These are phyloP conservation scores for Stemphylium lycopersici DNA, from an alignment of 2,329 filamentous ascomycete genomes.

Conservation along the genomic window DNA sequence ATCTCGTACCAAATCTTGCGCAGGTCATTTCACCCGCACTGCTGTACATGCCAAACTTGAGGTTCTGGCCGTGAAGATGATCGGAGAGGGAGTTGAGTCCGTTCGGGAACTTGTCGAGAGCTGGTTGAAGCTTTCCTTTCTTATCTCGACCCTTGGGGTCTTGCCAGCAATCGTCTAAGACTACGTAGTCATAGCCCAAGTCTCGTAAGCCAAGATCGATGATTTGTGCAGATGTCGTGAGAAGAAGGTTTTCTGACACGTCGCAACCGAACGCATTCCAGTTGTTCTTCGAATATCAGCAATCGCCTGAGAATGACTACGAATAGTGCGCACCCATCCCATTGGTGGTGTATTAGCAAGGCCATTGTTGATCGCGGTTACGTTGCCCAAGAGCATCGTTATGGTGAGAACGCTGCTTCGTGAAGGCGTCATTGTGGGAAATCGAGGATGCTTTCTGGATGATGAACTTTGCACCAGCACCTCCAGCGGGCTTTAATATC, in stretches of 20 bases:
- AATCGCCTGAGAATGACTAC: no score
- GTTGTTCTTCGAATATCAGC: slow-evolving; percentile 23
- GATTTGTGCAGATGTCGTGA: slow-evolving; percentile 33
- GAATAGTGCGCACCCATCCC: slow-evolving; percentile 24
- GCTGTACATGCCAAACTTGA: slow-evolving; percentile 70
- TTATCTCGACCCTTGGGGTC: slow-evolving; percentile 55
- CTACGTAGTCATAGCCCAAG: slow-evolving; percentile 56
- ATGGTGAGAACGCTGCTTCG: slow-evolving; percentile 17
- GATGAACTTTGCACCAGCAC: neutral
- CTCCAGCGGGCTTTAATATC: slow-evolving; percentile 9
- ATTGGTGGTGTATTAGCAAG: slow-evolving; percentile 31
- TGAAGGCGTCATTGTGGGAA: slow-evolving; percentile 14
- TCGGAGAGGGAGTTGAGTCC: slow-evolving; percentile 63
- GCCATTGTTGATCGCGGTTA: slow-evolving; percentile 32
- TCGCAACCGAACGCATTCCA: slow-evolving; percentile 37
- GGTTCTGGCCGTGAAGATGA: slow-evolving; percentile 46
- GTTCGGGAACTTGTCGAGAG: slow-evolving; percentile 64
- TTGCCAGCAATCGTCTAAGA: slow-evolving; percentile 66
- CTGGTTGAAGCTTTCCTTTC: slow-evolving; percentile 45
- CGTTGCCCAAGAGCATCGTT: slow-evolving; percentile 20
- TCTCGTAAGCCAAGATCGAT: slow-evolving; percentile 34
- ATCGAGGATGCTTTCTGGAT: neutral
- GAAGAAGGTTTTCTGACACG: slow-evolving; percentile 36
- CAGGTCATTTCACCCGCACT: slow-evolving; percentile 61
- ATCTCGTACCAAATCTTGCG: slow-evolving; percentile 56